Evolutionary conservation across 1,284 basidiomycete species (phyloP), one percentile per base, ranked within the genome.

Genomic region (Xerocomus nothofagi): DNA sequence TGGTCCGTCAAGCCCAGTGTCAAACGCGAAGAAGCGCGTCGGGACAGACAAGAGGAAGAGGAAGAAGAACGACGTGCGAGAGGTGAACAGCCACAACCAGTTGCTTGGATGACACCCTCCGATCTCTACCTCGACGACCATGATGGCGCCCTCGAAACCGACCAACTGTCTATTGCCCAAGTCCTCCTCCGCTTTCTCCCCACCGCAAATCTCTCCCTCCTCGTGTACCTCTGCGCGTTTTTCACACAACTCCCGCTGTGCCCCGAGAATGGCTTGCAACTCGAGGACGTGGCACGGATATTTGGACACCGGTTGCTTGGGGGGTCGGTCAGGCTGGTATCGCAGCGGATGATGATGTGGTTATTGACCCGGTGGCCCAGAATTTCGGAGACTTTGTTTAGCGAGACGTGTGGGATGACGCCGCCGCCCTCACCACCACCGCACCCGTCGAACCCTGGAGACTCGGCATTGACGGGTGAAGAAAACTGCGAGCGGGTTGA

Each of bases 151-250:
- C 49, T 66, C 32, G 69, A 73, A 55, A 49, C 51, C 8, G 50
- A 66, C 4, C 72, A 74, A 29, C 65, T 82, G 56, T 61, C 56
- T 10, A 66, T 73, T 37, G 79, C 80, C 1, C 80, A 79, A 54
- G 69, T 79, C 43, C 63, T 87, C 29, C 72, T 88, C 15, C 79
- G 79, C 4, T 74, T 88, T 27, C 73, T 87, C 5, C 82, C 86
- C 0, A 72, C 75, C 0, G 67, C 77, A 8, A 72, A 79, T 37
- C 76, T 84, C 56, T 78, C 77, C 14, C 67, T 87, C 1, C 68
- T 88, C 38, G 71, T 79, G 18, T 87, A 87, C 60, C 72, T 87
- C 20, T 72, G 82, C 51, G 77, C 77, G 0, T 86, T 88, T 62
- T 81, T 88, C 61, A 68, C 67, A 0, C 64, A 69, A 30, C 50